Evolutionary conservation across 352 stramenopile species (phyloP), one percentile per base, ranked within the genome.

Genomic region (Phytophthora fragariaefolia): DNA sequence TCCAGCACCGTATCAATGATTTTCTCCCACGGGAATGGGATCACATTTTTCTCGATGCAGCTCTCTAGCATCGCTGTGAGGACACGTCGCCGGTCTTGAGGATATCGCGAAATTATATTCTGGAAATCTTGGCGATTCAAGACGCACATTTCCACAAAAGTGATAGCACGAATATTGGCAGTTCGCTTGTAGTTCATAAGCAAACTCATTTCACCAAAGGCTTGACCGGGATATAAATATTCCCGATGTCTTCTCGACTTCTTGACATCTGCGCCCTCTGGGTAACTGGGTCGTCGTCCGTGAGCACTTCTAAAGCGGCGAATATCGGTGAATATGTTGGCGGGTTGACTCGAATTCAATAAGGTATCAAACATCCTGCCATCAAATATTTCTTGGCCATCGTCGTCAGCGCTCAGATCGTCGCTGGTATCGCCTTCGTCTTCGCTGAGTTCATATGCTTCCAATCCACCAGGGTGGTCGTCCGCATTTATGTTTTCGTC

Each of bases 171-270:
- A 15, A 76, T 48, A 32, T 40, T 73, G 30, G 56, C 54, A 3
- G 73, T 70, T 7, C 67, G 60, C 7, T 54, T 53, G 58, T 71
- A 70, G 53, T 77, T 61, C 58, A 72, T 70, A 2, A 80, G 53
- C 48, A 80, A 58, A 48, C 63, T 66, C 58, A 80, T 72, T 53
- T 80, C 63, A 6, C 72, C 66, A 30, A 79, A 80, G 1, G 66
- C 66, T 34, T 71, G 63, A 15, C 72, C 72, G 3, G 42, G 50
- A 8, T 54, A 43, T 9, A 59, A 59, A 26, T 12, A 59, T 23
- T 38, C n/a, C 6, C 18, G 40, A 24, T 47, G 24, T 36, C 27
- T 59, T 15, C 27, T 26, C 13, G 52, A 6, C 15, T 38, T 54
- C 17, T 6, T 23, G 10, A 26, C 17, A 12, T 40, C 47, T 15